Conservation (phyloP, 2,329 filamentous ascomycete species). For the Pseudogymnoascus sp. region DNA sequence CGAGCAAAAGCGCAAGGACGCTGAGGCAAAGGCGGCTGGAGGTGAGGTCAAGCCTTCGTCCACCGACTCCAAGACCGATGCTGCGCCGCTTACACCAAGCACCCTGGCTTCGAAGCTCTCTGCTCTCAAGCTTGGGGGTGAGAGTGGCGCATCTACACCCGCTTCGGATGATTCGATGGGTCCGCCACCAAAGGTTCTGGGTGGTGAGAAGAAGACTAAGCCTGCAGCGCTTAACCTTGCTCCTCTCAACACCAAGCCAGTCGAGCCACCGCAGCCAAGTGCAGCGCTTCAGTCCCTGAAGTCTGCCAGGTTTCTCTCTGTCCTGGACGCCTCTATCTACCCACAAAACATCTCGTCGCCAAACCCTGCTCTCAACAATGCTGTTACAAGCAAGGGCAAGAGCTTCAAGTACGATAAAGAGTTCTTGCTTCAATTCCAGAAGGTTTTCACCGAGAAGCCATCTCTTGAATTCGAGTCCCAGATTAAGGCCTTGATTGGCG, state of each 20-base stretch:
- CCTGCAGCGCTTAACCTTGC: conserved; percentile 83
- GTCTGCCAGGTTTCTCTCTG: conserved; percentile 78
- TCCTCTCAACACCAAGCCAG: conserved; percentile 68
- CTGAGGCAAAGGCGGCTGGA: conserved; percentile 30
- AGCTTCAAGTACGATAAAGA: conserved; percentile 91
- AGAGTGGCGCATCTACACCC: conserved; percentile 35
- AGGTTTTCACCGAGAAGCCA: conserved; percentile 93
- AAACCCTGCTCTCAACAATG: conserved; percentile 81
- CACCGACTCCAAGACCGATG: conserved; percentile 17
- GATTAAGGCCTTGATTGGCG: conserved; percentile 79
- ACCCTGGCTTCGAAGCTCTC: conserved; percentile 40
- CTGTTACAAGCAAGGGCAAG: conserved; percentile 69
- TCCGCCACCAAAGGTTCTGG: conserved; percentile 44
- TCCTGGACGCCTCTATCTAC: conserved; percentile 73
- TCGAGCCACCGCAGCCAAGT: conserved; percentile 88
- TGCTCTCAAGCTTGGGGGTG: conserved; percentile 41
- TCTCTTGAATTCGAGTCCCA: conserved; percentile 88
- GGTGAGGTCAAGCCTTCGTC: conserved; percentile 14
- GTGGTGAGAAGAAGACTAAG: conserved; percentile 61
- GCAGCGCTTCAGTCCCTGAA: conserved; percentile 89
- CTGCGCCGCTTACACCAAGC: conserved; percentile 23
- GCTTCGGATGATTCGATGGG: conserved; percentile 39
- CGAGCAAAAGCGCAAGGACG: conserved; percentile 49
- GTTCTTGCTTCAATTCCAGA: conserved; percentile 94
- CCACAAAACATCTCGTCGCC: conserved; percentile 78